Percentiles rank a stretch among this genome's conserved stretches.
Conservation (phyloP, 805 yeast genomes). For the Spathaspora girioi region DNA sequence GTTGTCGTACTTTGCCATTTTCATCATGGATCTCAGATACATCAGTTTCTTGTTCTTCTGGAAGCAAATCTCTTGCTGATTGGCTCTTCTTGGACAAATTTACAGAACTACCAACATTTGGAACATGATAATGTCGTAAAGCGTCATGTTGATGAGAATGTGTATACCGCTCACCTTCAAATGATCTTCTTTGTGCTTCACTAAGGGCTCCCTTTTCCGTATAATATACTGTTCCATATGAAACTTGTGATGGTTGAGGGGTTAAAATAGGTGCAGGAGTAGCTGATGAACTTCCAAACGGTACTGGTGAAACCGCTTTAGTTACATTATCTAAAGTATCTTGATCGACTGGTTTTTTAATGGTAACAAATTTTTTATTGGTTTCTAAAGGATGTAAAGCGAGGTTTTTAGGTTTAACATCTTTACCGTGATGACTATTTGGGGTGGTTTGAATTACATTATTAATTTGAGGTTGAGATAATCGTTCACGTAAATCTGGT, state of each 20-base stretch:
- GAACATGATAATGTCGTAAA: constrained; percentile 3
- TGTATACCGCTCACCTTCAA: constrained; percentile 4
- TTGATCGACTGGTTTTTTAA: constrained; percentile 49
- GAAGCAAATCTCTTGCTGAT: constrained; percentile 19
- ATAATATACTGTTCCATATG: constrained; percentile 35
- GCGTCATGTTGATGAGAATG: not conserved
- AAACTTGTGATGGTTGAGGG: constrained; percentile 9
- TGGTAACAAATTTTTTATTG: constrained; percentile 61
- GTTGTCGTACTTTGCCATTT: not conserved
- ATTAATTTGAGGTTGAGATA: constrained; percentile 4
- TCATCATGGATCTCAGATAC: constrained; percentile 17
- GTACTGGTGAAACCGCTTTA: constrained; percentile 10
- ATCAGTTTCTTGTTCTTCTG: constrained; percentile 23
- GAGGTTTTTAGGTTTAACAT: constrained; percentile 55
- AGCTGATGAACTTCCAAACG: constrained; percentile 8
- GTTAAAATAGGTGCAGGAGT: constrained; percentile 17
- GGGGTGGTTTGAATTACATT: constrained; percentile 9
- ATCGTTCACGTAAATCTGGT: constrained; percentile 7
- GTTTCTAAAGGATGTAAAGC: constrained; percentile 71
- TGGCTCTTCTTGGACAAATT: not conserved
- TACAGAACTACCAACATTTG: not conserved
- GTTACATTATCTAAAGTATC: constrained; percentile 14
- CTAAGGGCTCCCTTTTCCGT: constrained; percentile 44
- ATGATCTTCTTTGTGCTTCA: constrained; percentile 14
- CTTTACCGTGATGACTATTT: constrained; percentile 9